phyloP scores from a whole-genome alignment of 2,329 filamentous ascomycete genomes.

The Paecilomyces dactylethromorphus region DNA sequence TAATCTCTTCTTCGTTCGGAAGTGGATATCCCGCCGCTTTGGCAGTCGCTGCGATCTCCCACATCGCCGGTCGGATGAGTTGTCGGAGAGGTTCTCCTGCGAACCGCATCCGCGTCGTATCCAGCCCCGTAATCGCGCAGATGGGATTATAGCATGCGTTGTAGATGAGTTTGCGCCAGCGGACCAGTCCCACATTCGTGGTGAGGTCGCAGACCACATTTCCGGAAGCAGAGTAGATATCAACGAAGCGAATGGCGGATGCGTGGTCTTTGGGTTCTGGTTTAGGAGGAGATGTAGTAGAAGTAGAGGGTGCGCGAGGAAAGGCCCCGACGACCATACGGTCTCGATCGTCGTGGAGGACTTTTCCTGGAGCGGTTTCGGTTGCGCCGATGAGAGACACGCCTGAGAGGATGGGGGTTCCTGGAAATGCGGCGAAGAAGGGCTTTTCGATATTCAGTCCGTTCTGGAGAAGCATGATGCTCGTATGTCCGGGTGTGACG shows the following conservation, averaged over 20 bases:
- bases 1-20: constrained; percentile 30
- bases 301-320: constrained; percentile 6
- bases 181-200: constrained; percentile 16
- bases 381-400: constrained; percentile 48
- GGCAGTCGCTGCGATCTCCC: constrained; percentile 36
- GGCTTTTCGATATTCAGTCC: constrained; percentile 58
- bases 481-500: constrained; percentile 45
- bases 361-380: constrained; percentile 41
- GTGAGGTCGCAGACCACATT: constrained; percentile 40
- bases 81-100: constrained; percentile 37
- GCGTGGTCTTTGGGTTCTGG: constrained; percentile 2
- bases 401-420: constrained; percentile 48
- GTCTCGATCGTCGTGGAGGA: constrained; percentile 50
- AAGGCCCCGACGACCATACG: constrained; percentile 47
- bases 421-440: constrained; percentile 44
- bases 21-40: constrained; percentile 38
- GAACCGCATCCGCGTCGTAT: constrained; percentile 46
- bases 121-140: constrained; percentile 45
- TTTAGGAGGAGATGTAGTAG: background rate
- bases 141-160: constrained; percentile 49
- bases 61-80: constrained; percentile 49
- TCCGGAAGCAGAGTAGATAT: constrained; percentile 42
- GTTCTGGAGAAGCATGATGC: constrained; percentile 55
- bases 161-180: constrained; percentile 41
- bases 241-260: constrained; percentile 38